Percentiles rank a stretch among this genome's conserved stretches.
Evolutionary conservation across 2,329 filamentous ascomycete genomes (phyloP).

Genomic region (Epichloe festucae): DNA sequence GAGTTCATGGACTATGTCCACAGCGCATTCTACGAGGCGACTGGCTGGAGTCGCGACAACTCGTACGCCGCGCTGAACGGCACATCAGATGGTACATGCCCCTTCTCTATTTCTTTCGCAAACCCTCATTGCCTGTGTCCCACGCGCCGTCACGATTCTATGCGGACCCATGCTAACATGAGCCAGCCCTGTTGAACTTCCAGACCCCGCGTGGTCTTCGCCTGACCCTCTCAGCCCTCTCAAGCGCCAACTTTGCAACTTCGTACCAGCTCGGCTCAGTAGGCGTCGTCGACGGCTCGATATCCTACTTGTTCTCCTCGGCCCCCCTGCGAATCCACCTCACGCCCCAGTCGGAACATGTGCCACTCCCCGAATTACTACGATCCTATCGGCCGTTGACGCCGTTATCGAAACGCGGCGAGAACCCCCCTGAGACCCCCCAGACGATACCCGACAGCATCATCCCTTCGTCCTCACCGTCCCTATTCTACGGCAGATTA

Average conservation of each 20-base stretch:
- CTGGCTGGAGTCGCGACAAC: slow-evolving; percentile 83
- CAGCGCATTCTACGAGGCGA: slow-evolving; percentile 74
- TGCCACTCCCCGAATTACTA: slow-evolving; percentile 66
- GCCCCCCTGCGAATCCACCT: slow-evolving; percentile 56
- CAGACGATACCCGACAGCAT: slow-evolving; percentile 9
- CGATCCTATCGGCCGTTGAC: slow-evolving; percentile 71
- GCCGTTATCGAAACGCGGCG: slow-evolving; percentile 34
- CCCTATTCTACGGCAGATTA: slow-evolving; percentile 62
- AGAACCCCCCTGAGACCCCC: not conserved
- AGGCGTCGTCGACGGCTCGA: slow-evolving; percentile 87
- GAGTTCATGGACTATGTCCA: slow-evolving; percentile 98
- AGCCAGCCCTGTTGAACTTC: slow-evolving; percentile 71
- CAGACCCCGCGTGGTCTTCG: slow-evolving; percentile 72
- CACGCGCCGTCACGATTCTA: not conserved
- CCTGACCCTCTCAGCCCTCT: slow-evolving; percentile 79
- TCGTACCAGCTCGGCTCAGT: slow-evolving; percentile 85
- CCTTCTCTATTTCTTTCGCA: not conserved
- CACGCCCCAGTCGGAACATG: slow-evolving; percentile 54
- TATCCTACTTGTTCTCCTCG: slow-evolving; percentile 92
- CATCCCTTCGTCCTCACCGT: slow-evolving; percentile 28
- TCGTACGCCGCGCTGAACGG: slow-evolving; percentile 79
- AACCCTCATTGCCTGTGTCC: not conserved
- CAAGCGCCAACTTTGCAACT: slow-evolving; percentile 84
- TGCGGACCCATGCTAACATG: slow-evolving; percentile 8
- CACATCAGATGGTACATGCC: slow-evolving; percentile 56